These are phyloP conservation scores for Neostapfia colusana DNA, from an alignment of 176 grass and related monocot genomes.

Conservation along the genomic window DNA sequence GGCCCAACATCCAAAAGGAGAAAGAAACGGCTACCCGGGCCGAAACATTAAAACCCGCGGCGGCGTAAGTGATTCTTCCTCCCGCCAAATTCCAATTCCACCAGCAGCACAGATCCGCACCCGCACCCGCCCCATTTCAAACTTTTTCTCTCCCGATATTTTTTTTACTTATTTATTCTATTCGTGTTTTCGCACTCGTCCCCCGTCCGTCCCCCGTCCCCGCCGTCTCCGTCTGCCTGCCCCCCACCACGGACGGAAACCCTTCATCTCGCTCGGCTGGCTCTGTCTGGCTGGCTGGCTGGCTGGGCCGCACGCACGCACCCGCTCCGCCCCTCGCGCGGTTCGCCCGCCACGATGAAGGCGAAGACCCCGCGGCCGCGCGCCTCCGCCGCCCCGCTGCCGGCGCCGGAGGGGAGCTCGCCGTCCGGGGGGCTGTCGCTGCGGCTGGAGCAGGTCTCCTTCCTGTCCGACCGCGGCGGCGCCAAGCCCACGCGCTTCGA, in stretches of 20 bases:
- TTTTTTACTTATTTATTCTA: background rate
- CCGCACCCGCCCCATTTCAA: constrained; percentile 31
- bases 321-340: background rate
- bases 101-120: background rate
- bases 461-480: constrained; percentile 22
- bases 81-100: constrained; percentile 42
- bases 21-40: constrained; percentile 7
- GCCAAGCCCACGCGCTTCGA: constrained; percentile 47
- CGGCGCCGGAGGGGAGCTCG: constrained; percentile 33
- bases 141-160: background rate
- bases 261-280: background rate
- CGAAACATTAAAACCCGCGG: background rate
- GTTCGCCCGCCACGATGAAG: constrained; percentile 40
- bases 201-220: background rate
- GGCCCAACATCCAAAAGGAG: background rate
- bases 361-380: constrained; percentile 48
- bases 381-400: constrained; percentile 2
- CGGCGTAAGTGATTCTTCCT: background rate
- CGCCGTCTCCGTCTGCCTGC: no score
- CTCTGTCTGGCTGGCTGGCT: no score
- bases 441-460: constrained; percentile 65
- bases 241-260: background rate
- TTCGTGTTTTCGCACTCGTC: background rate
- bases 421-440: constrained; percentile 57
- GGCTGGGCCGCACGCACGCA: no score